Base-by-base conservation (phyloP, 805 yeast species). In the Candida peoriensis region DNA sequence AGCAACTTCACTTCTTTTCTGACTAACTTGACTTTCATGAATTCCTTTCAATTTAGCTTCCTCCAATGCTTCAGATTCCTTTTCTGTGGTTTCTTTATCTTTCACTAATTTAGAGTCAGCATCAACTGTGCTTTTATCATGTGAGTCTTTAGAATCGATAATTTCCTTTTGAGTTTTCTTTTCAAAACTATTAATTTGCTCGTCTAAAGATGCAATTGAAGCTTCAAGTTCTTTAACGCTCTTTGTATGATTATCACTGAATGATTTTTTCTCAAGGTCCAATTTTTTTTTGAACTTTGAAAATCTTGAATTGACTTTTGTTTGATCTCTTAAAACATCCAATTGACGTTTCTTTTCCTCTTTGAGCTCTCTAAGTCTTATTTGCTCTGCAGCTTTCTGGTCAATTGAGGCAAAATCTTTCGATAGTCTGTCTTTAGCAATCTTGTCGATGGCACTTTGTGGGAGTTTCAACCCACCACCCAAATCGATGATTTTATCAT, bases 401-500 rank as follows among this genome's bases (percentile, higher is more conserved):
- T 53, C 44, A 31, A 53, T 50, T 7, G 39, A 36, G 1, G 33
- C 38, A 16, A 53, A 23, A 27, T 46, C 39, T 31, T 43, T 44
- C 16, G 47, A 32, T 22, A 53, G 38, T 36, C 39, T 48, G 26
- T 40, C 42, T 37, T 35, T 45, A 3, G 58, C 58, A 35, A 53
- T 53, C 8, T 44, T 50, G 15, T 48, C 40, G 20, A 53, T 43
- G 6, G 42, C 42, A 25, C 52, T 45, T 42, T 50, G 50, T 8
- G 50, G 44, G 43, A 53, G 34, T 37, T 50, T 52, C 31, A 53
- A 38, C 8, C 58, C 58, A 30, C 52, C 55, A 27, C 58, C 58
- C 3, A 53, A 36, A 25, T 53, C 55, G 25, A 53, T 34, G n/a
- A 49, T 33, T 3, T 36, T 39, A 27, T 53, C 55, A 16, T 43